Evolutionary conservation across 805 yeast genomes (phyloP).

Genomic region (Candida stauntonica): DNA sequence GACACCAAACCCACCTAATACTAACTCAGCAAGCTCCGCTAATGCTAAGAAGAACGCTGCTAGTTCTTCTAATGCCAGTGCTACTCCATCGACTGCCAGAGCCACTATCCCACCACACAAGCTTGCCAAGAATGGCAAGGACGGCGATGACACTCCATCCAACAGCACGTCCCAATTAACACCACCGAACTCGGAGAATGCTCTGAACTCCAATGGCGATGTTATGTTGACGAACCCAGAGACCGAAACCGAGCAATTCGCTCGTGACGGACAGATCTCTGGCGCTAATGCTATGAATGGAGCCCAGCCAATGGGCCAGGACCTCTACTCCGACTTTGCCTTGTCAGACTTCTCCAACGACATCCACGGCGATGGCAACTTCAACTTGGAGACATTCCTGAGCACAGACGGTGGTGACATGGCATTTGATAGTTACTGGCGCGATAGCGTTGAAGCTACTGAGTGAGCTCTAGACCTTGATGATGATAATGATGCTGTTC

Average conservation of each 20-base stretch:
- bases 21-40: conserved; percentile 1
- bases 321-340: conserved; percentile 31
- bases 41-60: conserved; percentile 1
- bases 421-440: conserved; percentile 36
- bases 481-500: not conserved
- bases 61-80: not conserved
- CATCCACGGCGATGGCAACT: conserved; percentile 32
- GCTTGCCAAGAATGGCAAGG: conserved; percentile 13
- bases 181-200: conserved; percentile 29
- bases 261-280: conserved; percentile 5
- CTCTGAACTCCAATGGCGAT: conserved; percentile 13
- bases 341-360: conserved; percentile 31
- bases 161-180: conserved; percentile 25
- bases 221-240: conserved; percentile 10
- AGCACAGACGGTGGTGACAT: conserved; percentile 36
- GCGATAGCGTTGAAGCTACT: conserved; percentile 38
- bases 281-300: conserved; percentile 18
- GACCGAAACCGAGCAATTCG: conserved; percentile 1
- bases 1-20: conserved; percentile 27
- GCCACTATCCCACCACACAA: conserved; percentile 14
- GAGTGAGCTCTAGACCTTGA: conserved; percentile 19
- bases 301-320: conserved; percentile 26
- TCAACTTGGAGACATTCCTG: conserved; percentile 42
- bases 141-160: conserved; percentile 16
- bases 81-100: too few species aligned